These are phyloP conservation scores for Hippophae tibetana DNA, from an alignment of 306 rosid species.

Conservation along the genomic window DNA sequence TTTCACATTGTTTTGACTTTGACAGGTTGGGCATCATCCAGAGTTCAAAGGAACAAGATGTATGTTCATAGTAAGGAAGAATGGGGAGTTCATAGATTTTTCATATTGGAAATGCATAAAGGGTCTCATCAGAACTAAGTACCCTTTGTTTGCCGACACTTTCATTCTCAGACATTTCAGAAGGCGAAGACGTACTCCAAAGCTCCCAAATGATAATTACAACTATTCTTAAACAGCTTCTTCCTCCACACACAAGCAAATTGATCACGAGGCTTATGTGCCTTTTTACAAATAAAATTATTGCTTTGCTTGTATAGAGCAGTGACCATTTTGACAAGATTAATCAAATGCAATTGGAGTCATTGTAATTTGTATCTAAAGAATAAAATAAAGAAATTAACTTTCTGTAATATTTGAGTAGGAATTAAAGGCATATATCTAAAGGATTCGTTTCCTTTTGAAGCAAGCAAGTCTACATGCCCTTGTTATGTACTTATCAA, in stretches of 20 bases:
- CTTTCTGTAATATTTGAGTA: too few relatives aligned
- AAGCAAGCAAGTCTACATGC: too few relatives aligned
- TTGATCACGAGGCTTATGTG: too few relatives aligned
- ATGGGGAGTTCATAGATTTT: slow-evolving; percentile 53
- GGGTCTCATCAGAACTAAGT: slow-evolving; percentile 58
- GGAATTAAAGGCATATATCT: too few relatives aligned
- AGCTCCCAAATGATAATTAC: background rate
- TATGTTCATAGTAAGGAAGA: slow-evolving; percentile 49
- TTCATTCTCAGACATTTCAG: slow-evolving; percentile 67
- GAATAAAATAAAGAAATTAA: too few relatives aligned
- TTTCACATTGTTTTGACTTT: background rate
- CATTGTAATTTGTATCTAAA: too few relatives aligned
- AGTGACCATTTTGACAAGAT: too few relatives aligned
- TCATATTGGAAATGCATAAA: slow-evolving; percentile 72
- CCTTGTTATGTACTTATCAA: too few relatives aligned
- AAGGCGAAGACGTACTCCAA: slow-evolving; percentile 24
- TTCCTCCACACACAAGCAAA: background rate
- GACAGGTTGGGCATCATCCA: slow-evolving; percentile 57
- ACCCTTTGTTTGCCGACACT: slow-evolving; percentile 60
- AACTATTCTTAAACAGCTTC: background rate
- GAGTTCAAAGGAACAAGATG: slow-evolving; percentile 51
- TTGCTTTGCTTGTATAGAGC: too few relatives aligned
- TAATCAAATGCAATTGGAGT: too few relatives aligned
- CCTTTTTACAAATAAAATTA: too few relatives aligned
- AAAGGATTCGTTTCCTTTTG: too few relatives aligned